Conservation (phyloP, 192 early-diverging fungal species). For the Backusella luteola region DNA sequence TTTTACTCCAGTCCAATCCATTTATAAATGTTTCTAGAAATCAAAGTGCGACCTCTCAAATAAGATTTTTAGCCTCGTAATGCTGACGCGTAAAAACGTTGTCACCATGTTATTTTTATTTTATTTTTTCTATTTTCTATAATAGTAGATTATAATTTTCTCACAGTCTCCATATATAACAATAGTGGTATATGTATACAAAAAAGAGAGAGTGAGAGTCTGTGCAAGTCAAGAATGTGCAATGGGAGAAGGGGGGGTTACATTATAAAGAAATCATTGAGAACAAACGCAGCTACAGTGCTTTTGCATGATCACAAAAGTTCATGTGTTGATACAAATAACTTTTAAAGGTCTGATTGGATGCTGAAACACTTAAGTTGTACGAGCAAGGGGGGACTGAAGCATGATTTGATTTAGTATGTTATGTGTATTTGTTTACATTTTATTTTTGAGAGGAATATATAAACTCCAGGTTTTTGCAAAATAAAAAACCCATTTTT, state of each 20-base stretch:
- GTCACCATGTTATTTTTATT: background rate
- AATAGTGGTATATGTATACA: background rate
- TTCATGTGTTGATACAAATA: constrained; percentile 5
- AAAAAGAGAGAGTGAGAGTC: background rate
- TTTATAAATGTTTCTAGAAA: constrained; percentile 2
- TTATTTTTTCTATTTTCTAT: background rate
- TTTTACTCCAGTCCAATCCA: background rate
- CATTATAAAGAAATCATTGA: constrained; percentile 4
- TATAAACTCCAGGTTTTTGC: background rate
- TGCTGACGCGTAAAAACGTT: constrained; percentile 9
- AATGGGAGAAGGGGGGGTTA: background rate
- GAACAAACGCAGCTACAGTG: constrained; percentile 3
- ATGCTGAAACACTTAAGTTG: background rate
- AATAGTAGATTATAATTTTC: constrained; percentile 1
- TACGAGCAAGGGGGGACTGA: background rate
- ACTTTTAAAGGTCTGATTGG: constrained; percentile 9
- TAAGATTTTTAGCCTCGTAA: background rate
- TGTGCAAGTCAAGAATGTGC: constrained; percentile 4
- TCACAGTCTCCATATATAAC: background rate
- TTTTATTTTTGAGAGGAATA: background rate
- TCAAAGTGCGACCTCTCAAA: background rate
- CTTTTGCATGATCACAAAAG: constrained; percentile 2
- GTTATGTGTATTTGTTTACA: background rate
- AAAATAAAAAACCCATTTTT: too few relatives aligned
- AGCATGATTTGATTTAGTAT: constrained; percentile 6